Percentiles rank a stretch among this genome's conserved stretches.
Conservation (phyloP, 2,329 filamentous ascomycete genomes). For the Pseudocercospora ulei region DNA sequence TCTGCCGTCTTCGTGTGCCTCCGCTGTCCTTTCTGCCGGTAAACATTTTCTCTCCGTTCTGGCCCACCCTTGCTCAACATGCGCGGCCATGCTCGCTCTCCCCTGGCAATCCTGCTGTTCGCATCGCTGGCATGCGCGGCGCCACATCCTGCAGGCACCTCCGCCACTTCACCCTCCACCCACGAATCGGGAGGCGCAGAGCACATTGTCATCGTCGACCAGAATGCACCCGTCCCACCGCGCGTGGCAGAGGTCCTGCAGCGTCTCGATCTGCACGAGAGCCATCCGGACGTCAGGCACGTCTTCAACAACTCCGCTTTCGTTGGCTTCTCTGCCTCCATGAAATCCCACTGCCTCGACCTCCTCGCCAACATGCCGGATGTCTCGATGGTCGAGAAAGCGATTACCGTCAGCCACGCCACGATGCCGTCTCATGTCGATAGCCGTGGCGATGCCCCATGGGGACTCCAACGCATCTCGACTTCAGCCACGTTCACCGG, state of each 20-base stretch:
- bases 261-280: slow-evolving; percentile 33
- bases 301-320: slow-evolving; percentile 38
- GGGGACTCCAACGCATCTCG: slow-evolving; percentile 43
- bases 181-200: slow-evolving; percentile 28
- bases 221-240: slow-evolving; percentile 28
- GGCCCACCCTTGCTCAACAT: slow-evolving; percentile 1
- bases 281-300: slow-evolving; percentile 35
- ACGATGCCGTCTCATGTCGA: slow-evolving; percentile 22
- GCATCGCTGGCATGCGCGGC: background rate
- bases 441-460: slow-evolving; percentile 35
- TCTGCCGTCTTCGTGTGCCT: background rate
- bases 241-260: slow-evolving; percentile 34
- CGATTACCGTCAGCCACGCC: slow-evolving; percentile 23
- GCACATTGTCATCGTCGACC: slow-evolving; percentile 36
- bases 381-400: slow-evolving; percentile 38
- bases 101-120: slow-evolving; percentile 1
- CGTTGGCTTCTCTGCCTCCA: slow-evolving; percentile 36
- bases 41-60: slow-evolving; percentile 1
- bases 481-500: slow-evolving; percentile 24
- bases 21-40: background rate
- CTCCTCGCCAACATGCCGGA: slow-evolving; percentile 37
- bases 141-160: background rate
- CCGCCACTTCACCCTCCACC: slow-evolving; percentile 8
- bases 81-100: background rate
- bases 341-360: slow-evolving; percentile 37